These are phyloP conservation scores for Fremontodendron californicum DNA, from an alignment of 345 rosid genomes.

Conservation along the genomic window DNA sequence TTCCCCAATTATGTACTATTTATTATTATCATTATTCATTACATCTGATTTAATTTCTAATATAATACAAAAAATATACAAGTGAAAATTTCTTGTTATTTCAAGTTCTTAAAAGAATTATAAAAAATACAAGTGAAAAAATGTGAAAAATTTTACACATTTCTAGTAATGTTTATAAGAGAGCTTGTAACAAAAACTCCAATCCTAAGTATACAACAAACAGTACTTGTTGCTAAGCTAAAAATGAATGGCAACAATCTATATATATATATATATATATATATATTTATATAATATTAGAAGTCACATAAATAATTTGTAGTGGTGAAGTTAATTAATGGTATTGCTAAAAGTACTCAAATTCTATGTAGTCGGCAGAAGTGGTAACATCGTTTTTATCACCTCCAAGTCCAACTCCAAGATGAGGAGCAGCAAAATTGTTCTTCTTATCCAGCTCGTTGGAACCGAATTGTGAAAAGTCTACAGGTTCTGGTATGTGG, in stretches of 20 bases:
- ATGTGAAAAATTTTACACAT: background rate
- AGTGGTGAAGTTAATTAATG: background rate
- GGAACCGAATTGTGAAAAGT: slow-evolving; percentile 48
- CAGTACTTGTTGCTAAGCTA: too few species aligned
- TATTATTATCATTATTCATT: too few species aligned
- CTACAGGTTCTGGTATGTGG: slow-evolving; percentile 70
- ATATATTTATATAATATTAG: too few species aligned
- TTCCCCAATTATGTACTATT: too few species aligned
- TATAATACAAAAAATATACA: too few species aligned
- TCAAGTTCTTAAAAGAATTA: background rate
- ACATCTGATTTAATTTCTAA: too few species aligned
- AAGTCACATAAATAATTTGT: background rate
- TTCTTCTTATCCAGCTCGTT: slow-evolving; percentile 42
- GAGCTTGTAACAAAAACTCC: background rate
- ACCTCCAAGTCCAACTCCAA: slow-evolving; percentile 5
- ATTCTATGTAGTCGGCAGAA: slow-evolving; percentile 39
- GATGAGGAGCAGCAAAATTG: slow-evolving; percentile 13
- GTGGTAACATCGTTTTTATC: slow-evolving; percentile 17
- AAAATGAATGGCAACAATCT: too few species aligned
- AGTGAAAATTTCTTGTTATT: background rate
- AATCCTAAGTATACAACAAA: background rate
- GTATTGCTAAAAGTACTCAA: slow-evolving; percentile 53
- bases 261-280: too few species aligned
- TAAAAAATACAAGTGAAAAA: background rate
- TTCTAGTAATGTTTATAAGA: background rate